Evolutionary conservation across 192 early-diverging fungal species (phyloP).

Genomic region (Backusella westeae): DNA sequence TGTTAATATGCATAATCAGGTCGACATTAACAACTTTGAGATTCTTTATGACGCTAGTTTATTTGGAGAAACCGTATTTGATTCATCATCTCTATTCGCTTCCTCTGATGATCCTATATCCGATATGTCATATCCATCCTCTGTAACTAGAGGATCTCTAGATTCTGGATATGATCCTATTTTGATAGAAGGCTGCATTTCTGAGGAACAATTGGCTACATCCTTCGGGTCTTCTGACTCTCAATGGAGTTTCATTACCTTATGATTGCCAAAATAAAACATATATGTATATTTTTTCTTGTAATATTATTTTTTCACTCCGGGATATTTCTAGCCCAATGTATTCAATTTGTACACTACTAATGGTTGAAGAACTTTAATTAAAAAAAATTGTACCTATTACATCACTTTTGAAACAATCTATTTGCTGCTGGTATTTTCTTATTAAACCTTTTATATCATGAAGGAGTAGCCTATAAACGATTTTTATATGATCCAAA

Average conservation of each 20-base stretch:
- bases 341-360: no score
- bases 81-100: slow-evolving; percentile 2
- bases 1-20: background rate
- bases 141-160: background rate
- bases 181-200: background rate
- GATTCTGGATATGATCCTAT: background rate
- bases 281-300: background rate
- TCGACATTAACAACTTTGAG: slow-evolving; percentile 21
- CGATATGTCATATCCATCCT: background rate
- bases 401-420: no score
- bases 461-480: no score
- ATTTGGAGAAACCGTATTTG: slow-evolving; percentile 29
- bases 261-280: background rate
- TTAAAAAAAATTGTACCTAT: no score
- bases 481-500: no score
- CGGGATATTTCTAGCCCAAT: background rate
- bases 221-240: background rate
- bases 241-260: background rate
- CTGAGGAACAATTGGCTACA: background rate
- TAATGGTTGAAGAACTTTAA: no score
- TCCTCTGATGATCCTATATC: background rate
- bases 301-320: background rate
- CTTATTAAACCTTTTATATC: no score
- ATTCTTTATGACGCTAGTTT: slow-evolving; percentile 18
- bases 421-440: no score